A percentile compares a stretch with the other conserved stretches of the same genome.
Evolutionary conservation across 2,329 filamentous ascomycete genomes (phyloP).

Genomic region (Rhinocladiella similis): DNA sequence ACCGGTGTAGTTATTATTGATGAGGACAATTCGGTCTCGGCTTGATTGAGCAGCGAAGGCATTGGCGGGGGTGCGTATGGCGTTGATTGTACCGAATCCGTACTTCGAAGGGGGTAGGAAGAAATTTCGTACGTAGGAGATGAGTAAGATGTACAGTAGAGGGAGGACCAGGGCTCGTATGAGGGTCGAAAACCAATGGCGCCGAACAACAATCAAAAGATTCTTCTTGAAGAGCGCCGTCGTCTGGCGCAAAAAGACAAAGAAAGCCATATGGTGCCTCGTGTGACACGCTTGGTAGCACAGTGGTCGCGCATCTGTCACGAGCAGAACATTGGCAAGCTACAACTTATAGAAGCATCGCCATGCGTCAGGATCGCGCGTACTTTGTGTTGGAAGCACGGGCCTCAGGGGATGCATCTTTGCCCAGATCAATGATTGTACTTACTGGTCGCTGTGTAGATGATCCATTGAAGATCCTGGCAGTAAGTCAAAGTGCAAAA

Average conservation of each 20-base stretch:
- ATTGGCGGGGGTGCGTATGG: conserved; percentile 5
- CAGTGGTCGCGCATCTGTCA: no score
- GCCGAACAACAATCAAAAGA: conserved; percentile 52
- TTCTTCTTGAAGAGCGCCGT: conserved; percentile 59
- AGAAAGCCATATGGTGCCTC: no score
- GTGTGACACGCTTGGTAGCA: no score
- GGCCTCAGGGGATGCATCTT: no score
- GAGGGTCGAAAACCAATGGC: conserved; percentile 54
- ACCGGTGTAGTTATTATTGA: conserved; percentile 69
- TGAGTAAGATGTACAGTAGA: conserved; percentile 48
- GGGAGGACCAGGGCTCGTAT: conserved; percentile 57
- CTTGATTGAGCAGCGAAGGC: conserved; percentile 53
- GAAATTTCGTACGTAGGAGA: conserved; percentile 72
- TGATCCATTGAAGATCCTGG: no score
- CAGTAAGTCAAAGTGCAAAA: no score
- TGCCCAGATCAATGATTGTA: no score
- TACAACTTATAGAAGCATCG: no score
- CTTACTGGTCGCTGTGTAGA: no score
- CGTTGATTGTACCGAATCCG: conserved; percentile 59
- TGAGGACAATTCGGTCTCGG: conserved; percentile 73
- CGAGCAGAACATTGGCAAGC: no score
- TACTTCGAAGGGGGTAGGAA: conserved; percentile 75
- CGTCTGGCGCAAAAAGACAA: conserved; percentile 43
- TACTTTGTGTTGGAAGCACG: no score
- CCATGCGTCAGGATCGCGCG: no score